Evolutionary conservation across 495 filamentous ascomycete species (phyloP).

Genomic region (Ascobolus immersus): DNA sequence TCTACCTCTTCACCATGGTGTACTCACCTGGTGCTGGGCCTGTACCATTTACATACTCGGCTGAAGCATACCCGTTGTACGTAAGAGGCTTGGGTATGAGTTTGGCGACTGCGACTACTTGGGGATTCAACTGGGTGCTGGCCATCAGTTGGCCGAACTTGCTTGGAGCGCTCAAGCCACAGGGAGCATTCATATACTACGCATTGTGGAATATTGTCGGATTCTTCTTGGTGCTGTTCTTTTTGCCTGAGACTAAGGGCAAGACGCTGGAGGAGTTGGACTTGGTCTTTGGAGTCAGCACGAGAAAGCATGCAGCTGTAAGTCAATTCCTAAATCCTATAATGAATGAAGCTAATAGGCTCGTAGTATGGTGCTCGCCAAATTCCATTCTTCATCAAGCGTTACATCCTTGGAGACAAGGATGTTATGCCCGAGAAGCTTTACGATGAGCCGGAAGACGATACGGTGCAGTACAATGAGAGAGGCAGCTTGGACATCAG

Average conservation of each 20-base stretch:
- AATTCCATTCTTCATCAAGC: constrained; percentile 24
- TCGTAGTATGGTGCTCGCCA: constrained; percentile 19
- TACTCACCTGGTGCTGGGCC: constrained; percentile 64
- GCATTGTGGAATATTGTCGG: constrained; percentile 44
- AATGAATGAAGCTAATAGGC: neutral
- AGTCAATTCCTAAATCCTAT: neutral
- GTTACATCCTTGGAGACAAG: too few relatives aligned
- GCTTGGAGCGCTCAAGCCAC: constrained; percentile 28
- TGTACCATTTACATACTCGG: constrained; percentile 64
- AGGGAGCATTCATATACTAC: constrained; percentile 30
- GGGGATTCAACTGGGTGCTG: constrained; percentile 49
- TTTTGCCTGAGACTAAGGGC: constrained; percentile 57
- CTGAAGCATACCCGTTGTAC: constrained; percentile 56
- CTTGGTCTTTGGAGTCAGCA: constrained; percentile 30
- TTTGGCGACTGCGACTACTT: constrained; percentile 45
- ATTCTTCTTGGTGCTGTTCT: constrained; percentile 45
- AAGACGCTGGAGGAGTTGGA: constrained; percentile 43
- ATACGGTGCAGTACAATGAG: too few relatives aligned
- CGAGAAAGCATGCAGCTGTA: constrained; percentile 19
- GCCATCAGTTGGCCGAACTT: constrained; percentile 46
- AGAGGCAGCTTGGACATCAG: too few relatives aligned
- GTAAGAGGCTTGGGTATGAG: constrained; percentile 55
- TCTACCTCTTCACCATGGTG: constrained; percentile 48
- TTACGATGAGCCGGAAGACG: too few relatives aligned
- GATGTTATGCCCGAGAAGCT: too few relatives aligned